These are phyloP conservation scores for Talaromyces funiculosus DNA, from an alignment of 2,329 filamentous ascomycete species.

Conservation along the genomic window DNA sequence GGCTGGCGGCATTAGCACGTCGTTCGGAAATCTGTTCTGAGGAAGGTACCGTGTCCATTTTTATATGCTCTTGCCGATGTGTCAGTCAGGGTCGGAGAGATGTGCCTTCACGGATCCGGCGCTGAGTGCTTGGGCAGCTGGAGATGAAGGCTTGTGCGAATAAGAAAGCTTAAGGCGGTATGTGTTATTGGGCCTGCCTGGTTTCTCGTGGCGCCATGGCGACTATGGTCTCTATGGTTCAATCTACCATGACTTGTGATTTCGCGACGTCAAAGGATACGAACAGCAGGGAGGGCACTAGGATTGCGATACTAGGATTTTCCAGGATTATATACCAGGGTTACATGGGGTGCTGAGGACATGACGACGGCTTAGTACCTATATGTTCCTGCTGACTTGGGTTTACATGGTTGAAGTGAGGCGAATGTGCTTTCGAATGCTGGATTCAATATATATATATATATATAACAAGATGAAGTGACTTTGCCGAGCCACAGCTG, in stretches of 20 bases:
- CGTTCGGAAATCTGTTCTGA: not conserved
- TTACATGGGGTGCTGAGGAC: no score
- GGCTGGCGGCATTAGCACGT: not conserved
- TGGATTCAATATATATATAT: no score
- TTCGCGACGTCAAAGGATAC: not conserved
- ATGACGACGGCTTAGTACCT: no score
- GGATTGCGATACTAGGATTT: not conserved
- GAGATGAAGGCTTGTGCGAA: not conserved
- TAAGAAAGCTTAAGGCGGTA: not conserved
- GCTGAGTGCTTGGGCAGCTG: not conserved
- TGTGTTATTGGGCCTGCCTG: not conserved
- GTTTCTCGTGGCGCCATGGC: not conserved
- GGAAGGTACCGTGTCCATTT: not conserved
- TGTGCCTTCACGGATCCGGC: not conserved
- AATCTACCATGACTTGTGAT: not conserved
- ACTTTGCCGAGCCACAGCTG: no score
- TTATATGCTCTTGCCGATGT: not conserved
- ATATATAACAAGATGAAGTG: no score
- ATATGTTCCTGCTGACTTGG: no score
- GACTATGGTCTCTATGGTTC: not conserved
- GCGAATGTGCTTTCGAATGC: no score
- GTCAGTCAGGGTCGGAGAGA: not conserved
- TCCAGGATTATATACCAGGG: not conserved
- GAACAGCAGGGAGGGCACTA: not conserved
- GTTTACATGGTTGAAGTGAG: no score